Base-by-base conservation (phyloP, 345 rosid species). In the Melaleuca alternifolia region DNA sequence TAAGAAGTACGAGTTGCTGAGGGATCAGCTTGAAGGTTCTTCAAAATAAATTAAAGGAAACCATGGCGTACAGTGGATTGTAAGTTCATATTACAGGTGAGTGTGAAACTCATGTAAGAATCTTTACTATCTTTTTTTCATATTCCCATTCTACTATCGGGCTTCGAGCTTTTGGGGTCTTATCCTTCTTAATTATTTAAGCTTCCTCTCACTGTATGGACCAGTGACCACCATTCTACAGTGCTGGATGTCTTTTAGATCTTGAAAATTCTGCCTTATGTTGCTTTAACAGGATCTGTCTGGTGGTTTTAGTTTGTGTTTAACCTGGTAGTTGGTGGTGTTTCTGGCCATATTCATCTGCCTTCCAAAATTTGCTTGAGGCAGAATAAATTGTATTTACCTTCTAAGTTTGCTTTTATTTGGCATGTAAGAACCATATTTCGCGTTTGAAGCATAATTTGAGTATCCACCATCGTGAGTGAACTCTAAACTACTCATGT, bases 1-100 rank as follows among this genome's bases (percentile, higher is more conserved):
- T 26, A 96, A 94, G 91, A 96, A 96, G 90, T 96, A 97, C 11
- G 99, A 97, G 90, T 48, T 77, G 86, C 93, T 97, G 50, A 93
- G 98, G 53, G 93, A 95, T 86, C 96, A 93, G 85, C 94, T 95
- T 86, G 92, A 94, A 92, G 98, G 99, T 61, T 87, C 93, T 53
- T 89, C 91, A 84, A 91, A 53, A 50, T 91, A 87, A 91, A 57
- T 30, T 48, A 71, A 71, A 48, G 26, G 24, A 37, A 71, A 71
- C 81, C 1, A 8, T 21, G 56, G 84, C 14, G 7, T 54, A 51
- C 54, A 30, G 81, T 71, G 81, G 26, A 10, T 71, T 71, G 10
- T 71, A 6, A 1, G 26, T 71, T 37, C 48, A 71, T 71, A 41
- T 71, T 37, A 33, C 10, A 24, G 81, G 81, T 71, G 20, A 71